Base-by-base conservation (phyloP, 768 basidiomycete genomes). In the Amanita pallidorosea region DNA sequence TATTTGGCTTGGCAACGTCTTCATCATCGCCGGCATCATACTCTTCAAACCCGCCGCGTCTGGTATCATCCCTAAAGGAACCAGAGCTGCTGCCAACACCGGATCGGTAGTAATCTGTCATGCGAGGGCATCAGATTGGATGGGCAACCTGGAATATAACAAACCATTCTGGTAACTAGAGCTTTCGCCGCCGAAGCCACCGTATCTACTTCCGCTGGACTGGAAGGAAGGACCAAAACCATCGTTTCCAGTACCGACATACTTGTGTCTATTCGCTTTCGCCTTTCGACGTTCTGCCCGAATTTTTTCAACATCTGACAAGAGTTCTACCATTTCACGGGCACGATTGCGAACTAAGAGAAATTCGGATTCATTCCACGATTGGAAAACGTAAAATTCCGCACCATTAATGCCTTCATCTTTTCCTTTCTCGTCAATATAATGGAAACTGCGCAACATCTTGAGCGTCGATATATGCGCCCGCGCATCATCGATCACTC, bases 11-110 rank as follows among this genome's bases (percentile, higher is more conserved):
- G 12, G 63, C 49, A 15, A 64, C 54, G 31, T 70, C 61, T 55
- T 95, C 92, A 54, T 97, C 94, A 53, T 91, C 91, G 2, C 95
- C 95, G 11, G 95, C 96, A 56, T 95, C 88, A 65, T 99, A 99
- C 63, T 97, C 94, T 59, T 98, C 94, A 56, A 81, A 97, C 22
- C 78, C 76, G 50, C 49, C 38, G 8, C 79, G 68, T 36, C 79
- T 65, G 7, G 65, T 64, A 29, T 66, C 70, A 54, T 90, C 87
- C 46, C 77, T 71, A 67, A 85, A 88, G 1, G 74, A 75, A n/a
- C 57, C 50, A 37, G 52, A 47, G 4, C 70, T 69, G 43, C 69
- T 63, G 47, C 67, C 64, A 45, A 56, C 59, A 20, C 65, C 61
- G 38, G 53, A 56, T 34, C 56, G 54, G 53, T 63, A 61, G 56